A percentile compares a stretch with the other conserved stretches of the same genome.
Evolutionary conservation across 2,329 filamentous ascomycete genomes (phyloP).

Genomic region (Orbilia oligospora): DNA sequence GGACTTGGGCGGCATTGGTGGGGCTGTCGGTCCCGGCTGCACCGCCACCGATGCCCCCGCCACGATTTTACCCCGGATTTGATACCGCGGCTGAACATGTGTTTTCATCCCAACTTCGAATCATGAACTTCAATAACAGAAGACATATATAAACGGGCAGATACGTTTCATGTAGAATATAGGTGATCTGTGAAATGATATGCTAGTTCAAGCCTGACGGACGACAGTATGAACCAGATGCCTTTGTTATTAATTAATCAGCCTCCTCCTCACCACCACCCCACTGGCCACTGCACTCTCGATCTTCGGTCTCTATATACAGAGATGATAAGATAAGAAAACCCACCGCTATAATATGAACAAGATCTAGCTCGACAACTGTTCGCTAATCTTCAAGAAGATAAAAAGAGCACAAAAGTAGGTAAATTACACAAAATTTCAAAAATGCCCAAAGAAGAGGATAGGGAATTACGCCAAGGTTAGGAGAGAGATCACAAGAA

Average conservation of each 20-base stretch:
- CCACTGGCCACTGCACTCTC: not conserved
- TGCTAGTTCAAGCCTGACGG: no score
- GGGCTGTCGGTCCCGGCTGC: constrained; percentile 18
- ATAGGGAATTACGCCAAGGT: no score
- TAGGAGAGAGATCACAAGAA: constrained; percentile 67
- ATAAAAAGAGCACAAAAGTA: not conserved
- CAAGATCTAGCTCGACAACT: constrained; percentile 11
- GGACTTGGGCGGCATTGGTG: constrained; percentile 2
- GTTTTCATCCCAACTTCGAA: no score
- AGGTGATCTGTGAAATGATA: no score
- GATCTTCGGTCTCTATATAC: constrained; percentile 29
- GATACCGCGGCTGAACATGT: not conserved
- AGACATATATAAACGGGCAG: no score
- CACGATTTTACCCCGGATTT: constrained; percentile 46
- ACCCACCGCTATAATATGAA: constrained; percentile 14
- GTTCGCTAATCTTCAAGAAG: constrained; percentile 34
- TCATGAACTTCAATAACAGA: no score
- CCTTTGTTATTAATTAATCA: not conserved
- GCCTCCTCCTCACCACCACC: not conserved
- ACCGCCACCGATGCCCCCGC: constrained; percentile 32
- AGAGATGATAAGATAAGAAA: constrained; percentile 29
- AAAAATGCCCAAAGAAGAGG: not conserved
- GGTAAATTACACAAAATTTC: not conserved
- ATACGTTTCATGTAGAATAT: no score
- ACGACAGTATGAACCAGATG: not conserved